Evolutionary conservation across 2,329 filamentous ascomycete genomes (phyloP), one percentile per base, ranked within the genome.

Genomic region (Botrytis fragariae): DNA sequence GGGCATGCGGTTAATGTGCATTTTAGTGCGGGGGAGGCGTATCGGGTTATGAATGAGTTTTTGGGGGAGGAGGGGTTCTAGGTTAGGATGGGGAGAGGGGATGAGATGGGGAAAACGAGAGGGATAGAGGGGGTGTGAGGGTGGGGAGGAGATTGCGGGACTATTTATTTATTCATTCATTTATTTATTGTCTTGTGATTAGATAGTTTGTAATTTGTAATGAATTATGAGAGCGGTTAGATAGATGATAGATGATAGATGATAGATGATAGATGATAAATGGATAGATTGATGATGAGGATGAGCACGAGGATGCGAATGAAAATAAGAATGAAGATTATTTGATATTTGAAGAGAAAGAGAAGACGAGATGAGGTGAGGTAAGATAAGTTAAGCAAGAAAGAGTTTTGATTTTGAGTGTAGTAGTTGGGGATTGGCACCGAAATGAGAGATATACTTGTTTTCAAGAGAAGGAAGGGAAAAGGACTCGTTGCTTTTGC

Each of bases 1-100:
- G 70, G 70, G 1, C 70, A 72, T 45, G 62, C 70, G 48, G 70
- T 72, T 25, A 72, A 72, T 48, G 70, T 72, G 20, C 70, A 72
- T 60, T 60, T 44, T 37, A 48, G 48, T 39, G 42, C 70, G 32
- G 29, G 51, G n/a, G 70, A 39, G 37, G 70, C 62, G 35, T 72
- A 72, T 37, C 29, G 32, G 22, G 62, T 72, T 20, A 72, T 72
- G 70, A 72, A 72, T 68, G 54, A 18, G 22, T 68, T 72, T 61
- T 72, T 68, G 62, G 35, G n/a, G 22, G 20, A 7, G 3, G 8
- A 42, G n/a, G 67, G 67, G n/a, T 25, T 69, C 35, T 59, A 67
- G 22, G 10, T 22, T 45, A 4, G 62, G 32, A 8, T 8, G 12
- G 0, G 32, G 22, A 20, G 44, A 5, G 8, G 20, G 37, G 20